These are phyloP conservation scores for Toxoplasma gondii DNA, from an alignment of 169 alveolate species.

Conservation along the genomic window DNA sequence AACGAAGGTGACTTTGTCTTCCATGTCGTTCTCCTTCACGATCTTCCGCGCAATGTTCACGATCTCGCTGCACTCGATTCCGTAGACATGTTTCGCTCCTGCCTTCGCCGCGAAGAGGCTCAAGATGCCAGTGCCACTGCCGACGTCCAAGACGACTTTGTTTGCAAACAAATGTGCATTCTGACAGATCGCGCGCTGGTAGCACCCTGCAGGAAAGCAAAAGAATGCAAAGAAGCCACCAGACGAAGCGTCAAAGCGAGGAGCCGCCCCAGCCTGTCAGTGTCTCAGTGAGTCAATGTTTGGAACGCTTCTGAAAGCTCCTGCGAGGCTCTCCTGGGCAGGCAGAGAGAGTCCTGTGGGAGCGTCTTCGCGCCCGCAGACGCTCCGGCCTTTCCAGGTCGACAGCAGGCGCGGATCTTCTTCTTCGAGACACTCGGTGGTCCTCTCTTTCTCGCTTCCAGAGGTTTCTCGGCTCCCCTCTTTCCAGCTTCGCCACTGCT, in stretches of 20 bases:
- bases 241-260: neutral
- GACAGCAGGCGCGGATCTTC: too few species aligned
- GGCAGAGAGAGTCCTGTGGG: too few species aligned
- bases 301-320: neutral
- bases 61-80: constrained; percentile 97
- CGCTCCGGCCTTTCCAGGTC: too few species aligned
- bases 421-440: too few species aligned
- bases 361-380: too few species aligned
- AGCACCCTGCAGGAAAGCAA: constrained; percentile 75
- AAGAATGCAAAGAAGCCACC: neutral
- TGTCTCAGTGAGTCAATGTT: neutral
- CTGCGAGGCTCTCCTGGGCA: too few species aligned
- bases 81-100: constrained; percentile 98
- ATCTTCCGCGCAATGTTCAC: constrained; percentile 92
- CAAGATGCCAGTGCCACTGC: constrained; percentile 99
- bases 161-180: constrained; percentile 93
- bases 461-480: too few species aligned
- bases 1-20: constrained; percentile 91
- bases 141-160: constrained; percentile 97
- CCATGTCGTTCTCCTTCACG: constrained; percentile 89
- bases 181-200: constrained; percentile 92
- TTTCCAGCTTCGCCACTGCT: too few species aligned
- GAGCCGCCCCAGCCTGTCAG: neutral
- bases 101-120: constrained; percentile 97
- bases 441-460: too few species aligned